A percentile compares a stretch with the other conserved stretches of the same genome.
Conservation (phyloP, 2,329 filamentous ascomycete species). For the Sporothrix variecibatus region DNA sequence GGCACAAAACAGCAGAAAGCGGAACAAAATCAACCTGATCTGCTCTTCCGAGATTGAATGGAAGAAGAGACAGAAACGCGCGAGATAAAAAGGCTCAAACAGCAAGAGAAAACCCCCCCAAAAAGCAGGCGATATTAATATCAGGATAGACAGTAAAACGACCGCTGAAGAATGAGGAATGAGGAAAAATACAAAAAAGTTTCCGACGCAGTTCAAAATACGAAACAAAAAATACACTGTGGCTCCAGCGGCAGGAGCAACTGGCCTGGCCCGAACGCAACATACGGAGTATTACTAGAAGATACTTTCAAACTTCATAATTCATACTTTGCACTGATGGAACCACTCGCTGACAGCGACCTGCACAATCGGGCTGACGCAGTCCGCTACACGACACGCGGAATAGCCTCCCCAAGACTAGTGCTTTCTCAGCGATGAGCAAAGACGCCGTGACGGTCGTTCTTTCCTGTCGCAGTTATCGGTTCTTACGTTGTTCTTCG, state of each 20-base stretch:
- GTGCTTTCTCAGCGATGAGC: constrained; percentile 4
- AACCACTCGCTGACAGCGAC: background rate
- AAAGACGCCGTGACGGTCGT: too few relatives aligned
- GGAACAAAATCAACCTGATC: constrained; percentile 9
- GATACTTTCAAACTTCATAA: too few relatives aligned
- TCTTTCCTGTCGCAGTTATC: background rate
- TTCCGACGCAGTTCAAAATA: background rate
- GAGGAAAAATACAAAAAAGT: background rate
- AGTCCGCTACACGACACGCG: background rate
- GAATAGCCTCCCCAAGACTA: constrained; percentile 1
- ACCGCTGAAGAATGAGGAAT: constrained; percentile 7
- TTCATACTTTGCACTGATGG: background rate
- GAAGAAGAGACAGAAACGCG: background rate
- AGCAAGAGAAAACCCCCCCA: background rate
- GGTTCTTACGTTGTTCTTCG: background rate
- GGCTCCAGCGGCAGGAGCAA: background rate
- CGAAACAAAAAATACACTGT: background rate
- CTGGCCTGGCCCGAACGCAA: background rate
- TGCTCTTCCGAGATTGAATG: background rate
- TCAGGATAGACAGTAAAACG: background rate
- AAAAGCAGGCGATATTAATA: constrained; percentile 11
- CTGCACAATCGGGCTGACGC: constrained; percentile 2
- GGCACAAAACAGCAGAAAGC: background rate
- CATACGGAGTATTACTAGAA: background rate
- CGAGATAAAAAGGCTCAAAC: background rate